These are phyloP conservation scores for Eucalyptus sp. DNA, from an alignment of 345 rosid genomes.

Conservation along the genomic window DNA sequence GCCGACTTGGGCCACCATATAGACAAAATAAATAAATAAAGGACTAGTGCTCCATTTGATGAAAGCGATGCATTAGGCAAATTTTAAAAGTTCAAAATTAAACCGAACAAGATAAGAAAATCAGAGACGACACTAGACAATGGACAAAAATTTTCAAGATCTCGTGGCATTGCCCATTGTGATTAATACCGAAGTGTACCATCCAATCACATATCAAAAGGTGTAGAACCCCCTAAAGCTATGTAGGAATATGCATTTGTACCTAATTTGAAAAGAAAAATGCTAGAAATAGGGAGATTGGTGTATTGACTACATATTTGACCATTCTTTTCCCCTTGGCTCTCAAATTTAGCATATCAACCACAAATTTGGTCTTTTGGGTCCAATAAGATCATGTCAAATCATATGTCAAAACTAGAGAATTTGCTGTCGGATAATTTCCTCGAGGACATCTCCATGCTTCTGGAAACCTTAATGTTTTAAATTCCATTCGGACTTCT, in stretches of 20 bases:
- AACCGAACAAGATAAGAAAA: no score
- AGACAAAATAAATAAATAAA: neutral
- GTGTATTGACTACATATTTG: neutral
- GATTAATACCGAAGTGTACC: neutral
- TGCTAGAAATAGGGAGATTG: neutral
- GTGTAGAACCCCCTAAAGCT: neutral
- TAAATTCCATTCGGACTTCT: neutral
- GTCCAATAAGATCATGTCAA: neutral
- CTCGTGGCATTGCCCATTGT: neutral
- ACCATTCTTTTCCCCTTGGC: neutral
- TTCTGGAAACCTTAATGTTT: neutral
- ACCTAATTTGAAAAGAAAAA: neutral
- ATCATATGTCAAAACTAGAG: neutral
- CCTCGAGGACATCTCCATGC: neutral
- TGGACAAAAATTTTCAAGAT: neutral
- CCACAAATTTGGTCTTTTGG: neutral
- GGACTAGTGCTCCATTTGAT: neutral
- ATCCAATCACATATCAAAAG: neutral
- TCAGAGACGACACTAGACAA: neutral
- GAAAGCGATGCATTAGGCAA: neutral
- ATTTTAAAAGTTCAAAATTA: neutral
- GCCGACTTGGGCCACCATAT: neutral
- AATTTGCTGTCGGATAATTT: neutral
- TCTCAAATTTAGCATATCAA: neutral
- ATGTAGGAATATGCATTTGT: neutral